These are phyloP conservation scores for Austroboletus eburneus DNA, from an alignment of 768 basidiomycete genomes.

Conservation along the genomic window DNA sequence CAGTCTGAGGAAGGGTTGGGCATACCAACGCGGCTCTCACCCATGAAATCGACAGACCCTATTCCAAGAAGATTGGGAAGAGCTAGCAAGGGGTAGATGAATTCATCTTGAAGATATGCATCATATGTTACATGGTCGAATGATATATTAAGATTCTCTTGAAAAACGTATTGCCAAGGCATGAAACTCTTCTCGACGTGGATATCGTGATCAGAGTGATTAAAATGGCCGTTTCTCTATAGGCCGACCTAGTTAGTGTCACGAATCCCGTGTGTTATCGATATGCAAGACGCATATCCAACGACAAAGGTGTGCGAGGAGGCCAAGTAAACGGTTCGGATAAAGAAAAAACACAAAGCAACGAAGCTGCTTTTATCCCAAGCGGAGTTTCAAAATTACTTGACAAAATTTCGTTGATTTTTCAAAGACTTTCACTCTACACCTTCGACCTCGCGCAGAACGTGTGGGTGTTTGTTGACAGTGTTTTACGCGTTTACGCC, in stretches of 20 bases:
- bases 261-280: slow-evolving; percentile 42
- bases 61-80: slow-evolving; percentile 43
- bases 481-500: no score
- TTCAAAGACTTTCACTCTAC: no score
- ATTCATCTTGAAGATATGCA: background rate
- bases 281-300: slow-evolving; percentile 60
- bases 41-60: slow-evolving; percentile 53
- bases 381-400: slow-evolving; percentile 27
- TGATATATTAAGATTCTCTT: background rate
- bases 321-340: slow-evolving; percentile 39
- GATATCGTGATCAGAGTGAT: slow-evolving; percentile 74
- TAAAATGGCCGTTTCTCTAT: slow-evolving; percentile 63
- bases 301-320: slow-evolving; percentile 43
- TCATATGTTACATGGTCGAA: background rate
- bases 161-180: slow-evolving; percentile 63
- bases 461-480: no score
- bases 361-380: slow-evolving; percentile 1
- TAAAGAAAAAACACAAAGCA: slow-evolving; percentile 7
- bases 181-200: slow-evolving; percentile 87
- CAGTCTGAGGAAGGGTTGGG: slow-evolving; percentile 43
- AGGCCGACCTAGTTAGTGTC: slow-evolving; percentile 41
- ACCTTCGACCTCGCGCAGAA: no score
- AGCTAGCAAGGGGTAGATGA: slow-evolving; percentile 20
- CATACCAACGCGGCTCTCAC: slow-evolving; percentile 66
- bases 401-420: no score